These are phyloP conservation scores for Dactylonectria macrodidyma DNA, from an alignment of 2,329 filamentous ascomycete species.

Conservation along the genomic window DNA sequence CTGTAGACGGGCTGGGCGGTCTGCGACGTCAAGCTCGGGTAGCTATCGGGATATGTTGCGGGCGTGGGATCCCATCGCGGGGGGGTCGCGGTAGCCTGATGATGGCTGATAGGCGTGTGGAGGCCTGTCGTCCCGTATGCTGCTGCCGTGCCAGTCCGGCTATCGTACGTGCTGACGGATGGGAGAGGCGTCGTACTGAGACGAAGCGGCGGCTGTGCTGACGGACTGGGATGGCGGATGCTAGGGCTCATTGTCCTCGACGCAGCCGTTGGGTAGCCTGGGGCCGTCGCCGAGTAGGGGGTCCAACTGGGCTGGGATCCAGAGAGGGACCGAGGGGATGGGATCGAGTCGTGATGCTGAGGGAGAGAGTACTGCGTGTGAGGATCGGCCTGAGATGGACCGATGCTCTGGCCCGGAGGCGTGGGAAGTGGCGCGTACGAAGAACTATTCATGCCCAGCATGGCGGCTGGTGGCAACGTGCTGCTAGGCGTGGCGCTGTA, in stretches of 20 bases:
- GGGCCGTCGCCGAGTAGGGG: constrained; percentile 57
- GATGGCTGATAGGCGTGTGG: constrained; percentile 57
- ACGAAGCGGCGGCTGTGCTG: constrained; percentile 53
- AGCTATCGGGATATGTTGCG: constrained; percentile 56
- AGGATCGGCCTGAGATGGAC: constrained; percentile 51
- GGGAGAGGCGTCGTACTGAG: constrained; percentile 57
- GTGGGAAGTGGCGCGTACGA: constrained; percentile 63
- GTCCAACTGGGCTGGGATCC: constrained; percentile 65
- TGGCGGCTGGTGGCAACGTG: constrained; percentile 55
- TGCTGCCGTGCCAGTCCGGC: constrained; percentile 49
- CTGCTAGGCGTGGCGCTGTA: constrained; percentile 74
- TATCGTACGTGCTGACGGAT: constrained; percentile 58
- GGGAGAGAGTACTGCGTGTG: constrained; percentile 58
- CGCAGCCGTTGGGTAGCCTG: constrained; percentile 52
- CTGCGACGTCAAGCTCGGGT: constrained; percentile 56
- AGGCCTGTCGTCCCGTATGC: constrained; percentile 59
- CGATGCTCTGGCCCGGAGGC: constrained; percentile 57
- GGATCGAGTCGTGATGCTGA: constrained; percentile 64
- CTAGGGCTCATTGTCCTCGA: constrained; percentile 60
- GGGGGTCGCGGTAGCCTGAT: constrained; percentile 55
- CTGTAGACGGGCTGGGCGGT: constrained; percentile 58
- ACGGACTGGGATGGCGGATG: constrained; percentile 54
- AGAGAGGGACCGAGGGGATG: constrained; percentile 67
- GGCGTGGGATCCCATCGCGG: constrained; percentile 60
- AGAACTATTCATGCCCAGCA: constrained; percentile 58